Conservation (phyloP, 2,329 filamentous ascomycete genomes). For the Fusarium brevicatenulatum region DNA sequence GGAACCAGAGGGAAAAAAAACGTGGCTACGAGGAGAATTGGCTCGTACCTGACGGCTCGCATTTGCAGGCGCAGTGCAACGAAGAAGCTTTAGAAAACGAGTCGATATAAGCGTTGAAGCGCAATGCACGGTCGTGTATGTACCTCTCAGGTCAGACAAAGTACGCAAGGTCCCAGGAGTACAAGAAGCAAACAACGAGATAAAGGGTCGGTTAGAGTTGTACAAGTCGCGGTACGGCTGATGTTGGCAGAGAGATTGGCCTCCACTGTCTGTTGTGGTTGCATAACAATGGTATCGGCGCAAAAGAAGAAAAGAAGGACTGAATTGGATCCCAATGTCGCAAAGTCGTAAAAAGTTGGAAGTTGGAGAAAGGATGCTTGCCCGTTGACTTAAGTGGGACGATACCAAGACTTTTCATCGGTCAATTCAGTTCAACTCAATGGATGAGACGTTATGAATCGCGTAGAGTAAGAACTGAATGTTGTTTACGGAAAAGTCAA, state of each 20-base stretch:
- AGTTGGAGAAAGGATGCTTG: constrained; percentile 18
- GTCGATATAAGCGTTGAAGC: constrained; percentile 14
- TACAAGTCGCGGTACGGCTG: constrained; percentile 2
- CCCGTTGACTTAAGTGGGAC: constrained; percentile 29
- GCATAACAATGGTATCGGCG: neutral
- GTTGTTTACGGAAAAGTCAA: constrained; percentile 17
- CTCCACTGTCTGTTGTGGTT: neutral
- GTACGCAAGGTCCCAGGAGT: constrained; percentile 23
- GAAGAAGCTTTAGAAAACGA: neutral
- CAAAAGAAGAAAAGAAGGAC: neutral
- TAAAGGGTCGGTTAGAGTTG: constrained; percentile 10
- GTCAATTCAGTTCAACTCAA: neutral
- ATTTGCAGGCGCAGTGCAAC: constrained; percentile 31
- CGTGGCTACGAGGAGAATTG: constrained; percentile 10
- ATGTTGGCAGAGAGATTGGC: constrained; percentile 2
- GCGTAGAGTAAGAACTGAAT: neutral
- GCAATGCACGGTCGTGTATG: constrained; percentile 19
- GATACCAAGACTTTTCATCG: constrained; percentile 11
- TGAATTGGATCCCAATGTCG: neutral
- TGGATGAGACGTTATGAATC: constrained; percentile 3
- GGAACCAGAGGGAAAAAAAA: neutral
- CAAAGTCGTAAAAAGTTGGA: constrained; percentile 27
- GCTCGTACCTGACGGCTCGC: constrained; percentile 34
- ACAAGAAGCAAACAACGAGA: constrained; percentile 27
- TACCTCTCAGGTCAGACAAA: constrained; percentile 17